Evolutionary conservation across 805 yeast genomes (phyloP), one percentile per base, ranked within the genome.

Genomic region (Wickerhamomyces subpelliculosus): DNA sequence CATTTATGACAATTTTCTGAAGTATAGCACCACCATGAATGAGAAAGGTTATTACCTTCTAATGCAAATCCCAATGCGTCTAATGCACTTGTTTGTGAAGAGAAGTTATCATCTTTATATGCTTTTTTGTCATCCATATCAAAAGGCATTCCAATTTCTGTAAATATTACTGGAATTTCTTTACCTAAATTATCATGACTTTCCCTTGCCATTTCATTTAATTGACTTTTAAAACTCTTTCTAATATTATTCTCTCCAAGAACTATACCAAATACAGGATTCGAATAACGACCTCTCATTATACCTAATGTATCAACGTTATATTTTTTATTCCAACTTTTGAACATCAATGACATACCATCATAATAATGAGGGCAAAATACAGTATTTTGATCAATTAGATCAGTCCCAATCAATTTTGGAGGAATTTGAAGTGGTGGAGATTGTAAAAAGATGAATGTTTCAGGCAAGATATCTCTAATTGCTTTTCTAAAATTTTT

Each of bases 101-200:
- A 60, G 57, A 77, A 93, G 44, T 77, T 75, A 2, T 89, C 88
- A 40, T 67, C 68, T 1, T 58, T 57, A 54, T 75, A 90, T 0
- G 96, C 84, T 34, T 62, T 66, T 54, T 84, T 85, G 41, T 75
- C 69, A 58, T 90, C 89, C 96, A 90, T 85, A 58, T 93, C 96
- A 57, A 82, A 86, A 3, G 98, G 97, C 81, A 90, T 86, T 6
- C 98, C 98, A n/a, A 90, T 88, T 58, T 90, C 98, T 1, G 95
- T 76, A 70, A 93, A 79, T 18, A 90, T 61, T 9, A 83, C 72
- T 0, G 97, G 96, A 9, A 87, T 67, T 9, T 57, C 36, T 2
- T 47, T 41, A 3, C 97, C 97, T 27, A 89, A 58, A 23, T 72
- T 57, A 4, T 68, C 69, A 6, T 62, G 55, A 5, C 87, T 77